A percentile compares a stretch with the other conserved stretches of the same genome.
These are phyloP conservation scores for Lachnellula arida DNA, from an alignment of 2,329 filamentous ascomycete species.

Conservation along the genomic window DNA sequence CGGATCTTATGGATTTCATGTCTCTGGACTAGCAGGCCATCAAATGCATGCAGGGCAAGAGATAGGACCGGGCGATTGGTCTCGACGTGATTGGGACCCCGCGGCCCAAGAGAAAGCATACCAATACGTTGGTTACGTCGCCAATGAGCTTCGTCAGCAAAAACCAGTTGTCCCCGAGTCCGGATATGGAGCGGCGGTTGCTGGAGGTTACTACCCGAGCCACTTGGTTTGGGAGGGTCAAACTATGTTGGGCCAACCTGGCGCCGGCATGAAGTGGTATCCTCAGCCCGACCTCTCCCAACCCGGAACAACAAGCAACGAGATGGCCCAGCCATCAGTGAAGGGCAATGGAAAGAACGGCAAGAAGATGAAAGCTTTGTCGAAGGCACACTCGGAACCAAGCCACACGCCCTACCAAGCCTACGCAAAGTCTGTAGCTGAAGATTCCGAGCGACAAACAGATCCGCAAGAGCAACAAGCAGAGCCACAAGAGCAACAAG, in stretches of 20 bases:
- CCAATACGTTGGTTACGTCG: constrained; percentile 14
- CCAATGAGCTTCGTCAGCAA: constrained; percentile 1
- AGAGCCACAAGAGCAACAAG: too few relatives aligned
- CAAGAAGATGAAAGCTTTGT: neutral
- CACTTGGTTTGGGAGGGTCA: constrained; percentile 1
- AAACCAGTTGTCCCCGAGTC: neutral
- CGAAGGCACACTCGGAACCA: neutral
- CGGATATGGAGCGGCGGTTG: constrained; percentile 11
- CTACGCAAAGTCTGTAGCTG: neutral
- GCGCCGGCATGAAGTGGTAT: constrained; percentile 23
- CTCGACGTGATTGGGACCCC: neutral
- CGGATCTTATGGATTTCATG: neutral
- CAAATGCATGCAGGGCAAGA: neutral
- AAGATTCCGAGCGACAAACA: neutral
- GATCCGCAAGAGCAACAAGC: too few relatives aligned
- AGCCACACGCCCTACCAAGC: neutral
- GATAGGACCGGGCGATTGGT: neutral
- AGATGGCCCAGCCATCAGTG: neutral
- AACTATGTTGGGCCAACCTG: constrained; percentile 10
- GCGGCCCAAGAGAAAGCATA: constrained; percentile 5
- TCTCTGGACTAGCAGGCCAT: neutral
- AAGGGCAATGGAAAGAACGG: neutral
- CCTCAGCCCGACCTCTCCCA: neutral
- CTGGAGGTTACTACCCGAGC: neutral
- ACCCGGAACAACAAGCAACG: neutral